Evolutionary conservation across 2,329 filamentous ascomycete species (phyloP).

Genomic region (Apiospora malaysiana): DNA sequence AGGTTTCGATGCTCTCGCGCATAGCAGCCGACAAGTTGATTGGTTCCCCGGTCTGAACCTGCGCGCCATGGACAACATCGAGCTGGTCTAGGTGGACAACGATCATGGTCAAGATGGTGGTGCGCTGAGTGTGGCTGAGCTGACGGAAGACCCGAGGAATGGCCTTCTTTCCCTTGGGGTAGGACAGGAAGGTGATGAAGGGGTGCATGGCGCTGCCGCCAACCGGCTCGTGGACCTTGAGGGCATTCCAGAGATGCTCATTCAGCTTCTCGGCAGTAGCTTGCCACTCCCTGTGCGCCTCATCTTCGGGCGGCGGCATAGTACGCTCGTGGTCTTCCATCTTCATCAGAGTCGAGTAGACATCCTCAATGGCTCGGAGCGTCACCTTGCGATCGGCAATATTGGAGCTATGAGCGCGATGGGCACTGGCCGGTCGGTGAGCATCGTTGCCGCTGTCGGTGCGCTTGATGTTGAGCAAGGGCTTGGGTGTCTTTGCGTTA

Average conservation of each 20-base stretch:
- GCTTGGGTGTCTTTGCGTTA: slow-evolving; percentile 96
- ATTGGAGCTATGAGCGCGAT: slow-evolving; percentile 41
- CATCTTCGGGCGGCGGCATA: slow-evolving; percentile 70
- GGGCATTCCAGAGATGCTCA: slow-evolving; percentile 78
- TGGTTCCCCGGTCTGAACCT: slow-evolving; percentile 74
- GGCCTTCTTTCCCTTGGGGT: slow-evolving; percentile 94
- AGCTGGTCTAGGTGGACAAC: slow-evolving; percentile 90
- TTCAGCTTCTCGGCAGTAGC: slow-evolving; percentile 75
- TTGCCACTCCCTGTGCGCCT: slow-evolving; percentile 81
- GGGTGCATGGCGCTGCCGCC: slow-evolving; percentile 79
- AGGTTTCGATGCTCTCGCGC: slow-evolving; percentile 91
- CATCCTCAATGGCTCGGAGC: slow-evolving; percentile 83
- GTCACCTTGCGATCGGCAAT: slow-evolving; percentile 80
- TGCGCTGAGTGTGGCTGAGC: slow-evolving; percentile 88
- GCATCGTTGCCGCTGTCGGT: slow-evolving; percentile 70
- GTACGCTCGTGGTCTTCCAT: slow-evolving; percentile 91
- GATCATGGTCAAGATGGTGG: slow-evolving; percentile 95
- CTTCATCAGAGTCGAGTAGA: slow-evolving; percentile 88
- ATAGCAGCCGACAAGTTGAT: slow-evolving; percentile 74
- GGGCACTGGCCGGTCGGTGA: slow-evolving; percentile 57
- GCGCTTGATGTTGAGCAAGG: slow-evolving; percentile 93
- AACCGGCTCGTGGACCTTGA: slow-evolving; percentile 94
- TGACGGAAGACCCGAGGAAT: slow-evolving; percentile 95
- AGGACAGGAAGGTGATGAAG: slow-evolving; percentile 94
- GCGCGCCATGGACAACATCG: slow-evolving; percentile 84